A percentile compares a stretch with the other conserved stretches of the same genome.
Conservation (phyloP, 441 rosid genomes). For the Syzygium malaccense region DNA sequence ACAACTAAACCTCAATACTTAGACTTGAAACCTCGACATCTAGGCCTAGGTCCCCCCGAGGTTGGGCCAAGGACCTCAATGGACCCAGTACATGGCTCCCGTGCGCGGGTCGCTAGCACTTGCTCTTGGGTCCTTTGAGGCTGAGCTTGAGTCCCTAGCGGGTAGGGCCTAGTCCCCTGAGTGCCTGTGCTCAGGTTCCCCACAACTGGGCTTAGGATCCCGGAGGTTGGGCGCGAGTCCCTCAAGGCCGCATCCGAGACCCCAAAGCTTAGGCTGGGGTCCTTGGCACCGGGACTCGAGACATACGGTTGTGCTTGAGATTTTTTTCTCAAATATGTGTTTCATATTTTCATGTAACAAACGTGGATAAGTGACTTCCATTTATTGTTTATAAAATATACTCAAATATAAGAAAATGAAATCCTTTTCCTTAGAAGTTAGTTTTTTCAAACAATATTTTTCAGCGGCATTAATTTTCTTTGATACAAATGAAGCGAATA, state of each 20-base stretch:
- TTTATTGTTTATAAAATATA: neutral
- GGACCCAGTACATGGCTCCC: neutral
- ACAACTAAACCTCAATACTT: neutral
- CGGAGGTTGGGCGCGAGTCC: rapidly evolving
- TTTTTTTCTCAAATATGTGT: neutral
- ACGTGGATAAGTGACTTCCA: neutral
- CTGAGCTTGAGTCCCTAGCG: rapidly evolving
- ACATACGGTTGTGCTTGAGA: neutral
- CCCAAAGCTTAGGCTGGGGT: neutral
- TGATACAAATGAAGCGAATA: neutral
- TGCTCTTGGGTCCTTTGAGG: rapidly evolving
- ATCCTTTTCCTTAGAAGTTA: too few species aligned
- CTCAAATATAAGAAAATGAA: neutral
- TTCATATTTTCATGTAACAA: neutral
- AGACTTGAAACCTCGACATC: neutral
- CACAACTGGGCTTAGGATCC: neutral
- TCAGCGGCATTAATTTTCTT: neutral
- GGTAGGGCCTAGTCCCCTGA: neutral
- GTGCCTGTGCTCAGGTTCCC: neutral
- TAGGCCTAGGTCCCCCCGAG: rapidly evolving
- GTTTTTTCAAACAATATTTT: too few species aligned
- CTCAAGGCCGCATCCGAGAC: neutral
- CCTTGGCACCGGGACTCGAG: rapidly evolving
- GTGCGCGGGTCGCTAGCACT: rapidly evolving
- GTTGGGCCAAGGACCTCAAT: too few species aligned